phyloP scores from a whole-genome alignment of 2,329 filamentous ascomycete genomes.

The Fusarium sp. region DNA sequence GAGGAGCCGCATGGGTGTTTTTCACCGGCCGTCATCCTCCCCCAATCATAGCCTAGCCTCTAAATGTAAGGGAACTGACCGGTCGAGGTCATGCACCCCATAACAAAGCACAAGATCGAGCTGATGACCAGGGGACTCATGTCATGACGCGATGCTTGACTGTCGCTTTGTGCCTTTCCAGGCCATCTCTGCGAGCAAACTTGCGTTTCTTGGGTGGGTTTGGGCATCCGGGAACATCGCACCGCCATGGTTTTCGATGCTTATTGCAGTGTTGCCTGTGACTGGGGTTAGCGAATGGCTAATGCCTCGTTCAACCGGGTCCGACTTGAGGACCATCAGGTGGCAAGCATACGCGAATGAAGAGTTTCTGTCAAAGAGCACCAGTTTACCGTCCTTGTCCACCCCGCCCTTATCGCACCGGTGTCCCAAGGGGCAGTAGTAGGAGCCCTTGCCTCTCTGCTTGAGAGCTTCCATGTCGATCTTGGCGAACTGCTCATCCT shows the following conservation, averaged over 20 bases:
- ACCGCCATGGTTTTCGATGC: constrained; percentile 55
- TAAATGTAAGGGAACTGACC: constrained; percentile 38
- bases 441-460: constrained; percentile 52
- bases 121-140: constrained; percentile 32
- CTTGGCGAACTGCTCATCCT: constrained; percentile 49
- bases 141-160: constrained; percentile 51
- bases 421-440: constrained; percentile 49
- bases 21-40: constrained; percentile 34
- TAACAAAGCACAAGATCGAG: constrained; percentile 24
- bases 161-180: constrained; percentile 54
- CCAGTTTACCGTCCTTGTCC: constrained; percentile 50
- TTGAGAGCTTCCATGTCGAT: constrained; percentile 54
- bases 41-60: constrained; percentile 36
- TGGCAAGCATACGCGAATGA: constrained; percentile 50
- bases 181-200: constrained; percentile 54
- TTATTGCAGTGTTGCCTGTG: constrained; percentile 56
- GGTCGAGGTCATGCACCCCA: constrained; percentile 35
- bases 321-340: constrained; percentile 5
- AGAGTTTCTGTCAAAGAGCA: constrained; percentile 55
- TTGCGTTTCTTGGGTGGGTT: constrained; percentile 54
- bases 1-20: constrained; percentile 26
- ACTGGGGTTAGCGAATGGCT: constrained; percentile 28
- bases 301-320: constrained; percentile 1
- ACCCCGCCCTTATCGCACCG: constrained; percentile 55
- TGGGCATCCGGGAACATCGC: constrained; percentile 51